Conservation (phyloP, 371 early-diverging fungal genomes). For the Apophysomyces sp. region DNA sequence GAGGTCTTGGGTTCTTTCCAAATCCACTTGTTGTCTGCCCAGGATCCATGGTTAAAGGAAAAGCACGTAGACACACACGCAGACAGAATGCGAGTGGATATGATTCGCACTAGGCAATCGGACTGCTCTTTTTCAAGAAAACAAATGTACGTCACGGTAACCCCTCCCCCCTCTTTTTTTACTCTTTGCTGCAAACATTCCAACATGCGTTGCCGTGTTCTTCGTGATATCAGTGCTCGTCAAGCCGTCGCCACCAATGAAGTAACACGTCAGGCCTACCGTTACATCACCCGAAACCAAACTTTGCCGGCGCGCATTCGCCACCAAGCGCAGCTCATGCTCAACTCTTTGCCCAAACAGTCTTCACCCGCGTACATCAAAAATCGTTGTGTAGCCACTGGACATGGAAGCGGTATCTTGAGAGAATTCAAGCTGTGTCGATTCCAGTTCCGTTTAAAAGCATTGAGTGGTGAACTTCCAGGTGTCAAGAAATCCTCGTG, state of each 20-base stretch:
- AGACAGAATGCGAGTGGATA: neutral
- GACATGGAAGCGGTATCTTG: slow-evolving; percentile 82
- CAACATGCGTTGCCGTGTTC: slow-evolving; percentile 58
- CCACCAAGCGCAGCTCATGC: slow-evolving; percentile 80
- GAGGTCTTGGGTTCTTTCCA: slow-evolving; percentile 53
- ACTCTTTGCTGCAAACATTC: neutral
- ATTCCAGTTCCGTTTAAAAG: slow-evolving; percentile 83
- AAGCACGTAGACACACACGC: neutral
- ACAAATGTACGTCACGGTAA: too few species aligned
- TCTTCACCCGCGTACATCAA: slow-evolving; percentile 69
- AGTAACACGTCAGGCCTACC: slow-evolving; percentile 74
- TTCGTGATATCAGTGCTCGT: slow-evolving; percentile 77
- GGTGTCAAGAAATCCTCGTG: slow-evolving; percentile 85
- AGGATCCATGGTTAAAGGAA: slow-evolving; percentile 33
- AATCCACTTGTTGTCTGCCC: slow-evolving; percentile 41
- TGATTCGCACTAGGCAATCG: neutral
- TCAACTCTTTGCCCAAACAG: slow-evolving; percentile 73
- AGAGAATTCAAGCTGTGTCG: slow-evolving; percentile 80
- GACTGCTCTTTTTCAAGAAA: too few species aligned
- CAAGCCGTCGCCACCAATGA: slow-evolving; percentile 70
- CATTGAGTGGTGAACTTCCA: slow-evolving; percentile 79
- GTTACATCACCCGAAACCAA: slow-evolving; percentile 81
- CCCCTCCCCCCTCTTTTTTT: neutral
- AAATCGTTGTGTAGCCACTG: slow-evolving; percentile 81
- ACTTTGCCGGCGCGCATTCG: slow-evolving; percentile 74